Base-by-base conservation (phyloP, 75 land plant species). In the Adiantum capillusveneris region DNA sequence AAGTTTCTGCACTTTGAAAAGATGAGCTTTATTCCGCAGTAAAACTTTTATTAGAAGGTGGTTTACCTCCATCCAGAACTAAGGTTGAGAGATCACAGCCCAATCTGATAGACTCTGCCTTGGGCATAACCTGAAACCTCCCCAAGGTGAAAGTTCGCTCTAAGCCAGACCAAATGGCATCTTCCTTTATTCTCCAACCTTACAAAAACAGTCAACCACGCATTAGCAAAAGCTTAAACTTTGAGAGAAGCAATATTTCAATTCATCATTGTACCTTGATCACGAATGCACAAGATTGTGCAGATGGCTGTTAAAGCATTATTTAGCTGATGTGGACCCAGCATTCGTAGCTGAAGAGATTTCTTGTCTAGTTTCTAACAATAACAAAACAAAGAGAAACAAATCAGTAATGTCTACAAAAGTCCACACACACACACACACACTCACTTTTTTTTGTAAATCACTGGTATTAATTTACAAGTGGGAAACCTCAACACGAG, bases 31-130 rank as follows among this genome's bases (percentile, higher is more conserved):
- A 34, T 34, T 34, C 37, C 9, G 7, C 37, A 34, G 37, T 34
- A 9, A 34, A 34, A 3, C 37, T n/a, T n/a, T n/a, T n/a, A n/a
- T 34, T 5, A 19, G 58, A 24, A 18, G 29, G 22, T 27, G 14
- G 27, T 2, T 22, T 63, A 85, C 98, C 98, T 85, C 98, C 98
- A 79, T 88, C 98, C 60, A 93, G 78, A 52, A 88, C 34, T 37
- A 88, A 56, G 11, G 79, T 75, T 28, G 74, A 30, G 53, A 66
- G 75, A 24, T 53, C 50, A 27, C 81, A 53, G 25, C 87, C 90
- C 30, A 88, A 58, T 34, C 29, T 43, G 52, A 71, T 58, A 39
- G 67, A 73, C 69, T 78, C 76, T 34, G 36, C 58, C 6, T 44
- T 39, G 21, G 79, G 66, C 39, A 85, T 22, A 44, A 85, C 72